Evolutionary conservation across 345 rosid species (phyloP), one percentile per base, ranked within the genome.

Genomic region (Populus alba): DNA sequence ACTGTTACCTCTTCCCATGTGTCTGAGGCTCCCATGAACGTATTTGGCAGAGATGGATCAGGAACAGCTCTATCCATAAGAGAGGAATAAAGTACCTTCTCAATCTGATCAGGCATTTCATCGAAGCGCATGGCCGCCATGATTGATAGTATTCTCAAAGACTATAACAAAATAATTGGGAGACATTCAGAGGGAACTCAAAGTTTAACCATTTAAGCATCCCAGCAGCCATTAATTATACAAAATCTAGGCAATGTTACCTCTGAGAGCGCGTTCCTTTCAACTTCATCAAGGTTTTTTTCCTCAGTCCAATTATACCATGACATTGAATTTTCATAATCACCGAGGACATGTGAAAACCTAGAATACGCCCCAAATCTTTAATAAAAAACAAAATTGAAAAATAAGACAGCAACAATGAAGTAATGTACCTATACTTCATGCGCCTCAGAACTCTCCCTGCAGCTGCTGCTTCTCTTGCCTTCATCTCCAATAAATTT

Each of bases 261-360:
- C 90, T 83, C 91, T 27, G 83, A 43, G 0, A 90, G 89, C 38
- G 94, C 97, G 71, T 90, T 89, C 85, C 83, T 90, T 47, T 90
- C 87, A 62, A 92, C 88, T 80, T 83, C 77, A 77, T 82, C 87
- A 27, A 27, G 87, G 82, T 92, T 93, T 82, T 89, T 92, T 81
- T 89, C 91, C 71, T 91, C 91, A 49, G 94, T 87, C 92, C 93
- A 92, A 78, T 89, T 41, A 41, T 41, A 81, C 77, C 94, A 86
- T 63, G 94, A 94, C 88, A 90, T 81, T 65, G 91, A 89, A 73
- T 90, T 94, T 72, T 86, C 78, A 72, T 89, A 90, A 90, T 89
- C 9, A 83, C 79, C 88, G 79, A 92, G 90, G 80, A 88, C 90
- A 11, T 86, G 76, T 61, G 91, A 83, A 84, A 90, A 92, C 85